Percentiles rank a stretch among this genome's conserved stretches.
These are phyloP conservation scores for Leavenworthia alabamica DNA, from an alignment of 345 rosid species.

Conservation along the genomic window DNA sequence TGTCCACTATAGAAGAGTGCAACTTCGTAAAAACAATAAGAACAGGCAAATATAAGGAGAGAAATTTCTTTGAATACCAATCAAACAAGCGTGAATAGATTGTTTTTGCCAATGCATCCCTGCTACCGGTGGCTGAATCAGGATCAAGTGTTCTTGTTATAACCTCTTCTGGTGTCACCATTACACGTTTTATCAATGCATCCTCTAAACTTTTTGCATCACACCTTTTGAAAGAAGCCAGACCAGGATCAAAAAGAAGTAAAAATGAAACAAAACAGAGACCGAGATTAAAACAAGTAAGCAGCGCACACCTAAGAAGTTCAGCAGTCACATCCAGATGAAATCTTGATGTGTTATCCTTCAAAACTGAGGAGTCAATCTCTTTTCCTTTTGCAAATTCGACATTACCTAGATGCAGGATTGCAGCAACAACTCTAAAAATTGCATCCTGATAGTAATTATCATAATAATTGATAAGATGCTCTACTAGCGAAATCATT, in stretches of 20 bases:
- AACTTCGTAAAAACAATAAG: background rate
- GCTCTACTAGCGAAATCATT: slow-evolving; percentile 7
- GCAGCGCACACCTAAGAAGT: slow-evolving; percentile 62
- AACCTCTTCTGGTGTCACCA: slow-evolving; percentile 99
- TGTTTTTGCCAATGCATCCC: slow-evolving; percentile 98
- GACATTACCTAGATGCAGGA: slow-evolving; percentile 90
- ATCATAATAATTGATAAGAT: slow-evolving; percentile 20
- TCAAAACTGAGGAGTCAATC: slow-evolving; percentile 81
- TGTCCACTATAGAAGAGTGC: too few species aligned
- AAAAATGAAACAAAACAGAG: slow-evolving; percentile 14
- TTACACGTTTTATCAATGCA: slow-evolving; percentile 94
- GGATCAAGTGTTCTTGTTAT: slow-evolving; percentile 97
- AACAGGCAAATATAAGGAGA: background rate
- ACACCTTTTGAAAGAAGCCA: slow-evolving; percentile 47
- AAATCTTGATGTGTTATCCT: slow-evolving; percentile 82
- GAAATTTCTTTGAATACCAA: slow-evolving; percentile 50
- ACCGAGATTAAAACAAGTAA: slow-evolving; percentile 5
- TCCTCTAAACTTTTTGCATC: slow-evolving; percentile 85
- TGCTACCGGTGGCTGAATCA: slow-evolving; percentile 68
- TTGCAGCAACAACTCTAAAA: slow-evolving; percentile 92
- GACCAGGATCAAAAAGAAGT: slow-evolving; percentile 16
- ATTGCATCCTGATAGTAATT: slow-evolving; percentile 70
- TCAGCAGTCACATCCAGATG: slow-evolving; percentile 83
- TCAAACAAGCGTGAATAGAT: slow-evolving; percentile 95
- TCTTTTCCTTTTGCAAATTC: slow-evolving; percentile 91